These are phyloP conservation scores for Fusarium subglutinans DNA, from an alignment of 2,329 filamentous ascomycete genomes.

Conservation along the genomic window DNA sequence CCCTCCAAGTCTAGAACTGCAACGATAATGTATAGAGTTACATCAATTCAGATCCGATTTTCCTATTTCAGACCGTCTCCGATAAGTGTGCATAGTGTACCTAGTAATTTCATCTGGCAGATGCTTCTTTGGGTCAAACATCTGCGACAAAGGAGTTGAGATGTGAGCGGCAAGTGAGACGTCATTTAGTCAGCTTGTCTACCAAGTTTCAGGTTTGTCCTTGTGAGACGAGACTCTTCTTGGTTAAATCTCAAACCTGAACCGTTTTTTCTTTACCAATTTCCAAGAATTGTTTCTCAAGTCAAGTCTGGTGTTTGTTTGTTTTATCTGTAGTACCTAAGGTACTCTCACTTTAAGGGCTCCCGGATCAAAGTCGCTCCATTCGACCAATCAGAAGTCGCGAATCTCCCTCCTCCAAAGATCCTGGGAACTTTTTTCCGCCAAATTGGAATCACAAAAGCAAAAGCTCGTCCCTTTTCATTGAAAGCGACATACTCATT, in stretches of 20 bases:
- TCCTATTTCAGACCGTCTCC: slow-evolving; percentile 8
- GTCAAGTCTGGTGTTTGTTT: background rate
- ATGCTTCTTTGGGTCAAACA: slow-evolving; percentile 21
- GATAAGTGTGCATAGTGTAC: background rate
- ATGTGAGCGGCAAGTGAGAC: slow-evolving; percentile 38
- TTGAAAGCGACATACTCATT: slow-evolving; percentile 2
- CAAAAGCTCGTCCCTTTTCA: slow-evolving; percentile 30
- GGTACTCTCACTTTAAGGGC: background rate
- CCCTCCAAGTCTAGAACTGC: background rate
- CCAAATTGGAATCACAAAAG: slow-evolving; percentile 22
- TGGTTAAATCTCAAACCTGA: background rate
- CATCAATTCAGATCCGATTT: background rate
- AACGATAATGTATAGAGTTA: background rate
- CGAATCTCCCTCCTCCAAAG: background rate
- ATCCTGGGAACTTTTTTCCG: slow-evolving; percentile 37
- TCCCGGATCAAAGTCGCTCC: slow-evolving; percentile 42
- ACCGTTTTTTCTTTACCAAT: background rate
- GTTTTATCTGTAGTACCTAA: background rate
- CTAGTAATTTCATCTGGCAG: slow-evolving; percentile 5
- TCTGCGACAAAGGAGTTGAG: slow-evolving; percentile 23
- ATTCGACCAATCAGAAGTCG: slow-evolving; percentile 34
- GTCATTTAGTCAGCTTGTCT: slow-evolving; percentile 13
- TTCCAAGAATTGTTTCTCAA: slow-evolving; percentile 5
- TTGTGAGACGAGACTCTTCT: background rate
- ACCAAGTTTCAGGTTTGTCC: slow-evolving; percentile 8